A percentile compares a stretch with the other conserved stretches of the same genome.
These are phyloP conservation scores for Hygrophila difformis DNA, from an alignment of 257 asterid genomes.

Conservation along the genomic window DNA sequence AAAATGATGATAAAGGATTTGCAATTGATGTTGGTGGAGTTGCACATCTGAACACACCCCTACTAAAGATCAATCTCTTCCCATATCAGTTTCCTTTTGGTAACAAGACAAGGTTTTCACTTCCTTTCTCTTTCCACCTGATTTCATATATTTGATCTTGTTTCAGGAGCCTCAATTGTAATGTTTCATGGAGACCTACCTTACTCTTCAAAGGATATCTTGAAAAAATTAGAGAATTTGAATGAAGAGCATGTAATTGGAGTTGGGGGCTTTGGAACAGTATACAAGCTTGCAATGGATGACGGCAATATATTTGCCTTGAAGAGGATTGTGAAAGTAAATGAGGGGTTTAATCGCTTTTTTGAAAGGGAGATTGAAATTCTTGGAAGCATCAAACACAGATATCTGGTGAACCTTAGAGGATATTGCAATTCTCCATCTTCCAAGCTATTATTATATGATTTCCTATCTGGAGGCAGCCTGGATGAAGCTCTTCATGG, in stretches of 20 bases:
- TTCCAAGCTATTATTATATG: conserved; percentile 64
- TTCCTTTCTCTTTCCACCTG: neutral
- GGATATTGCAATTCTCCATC: conserved; percentile 88
- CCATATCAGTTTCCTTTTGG: no score
- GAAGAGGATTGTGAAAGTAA: conserved; percentile 62
- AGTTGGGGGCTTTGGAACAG: conserved; percentile 90
- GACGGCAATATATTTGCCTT: conserved; percentile 79
- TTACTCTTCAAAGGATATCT: conserved; percentile 67
- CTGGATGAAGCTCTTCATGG: conserved; percentile 84
- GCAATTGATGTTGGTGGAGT: conserved; percentile 86
- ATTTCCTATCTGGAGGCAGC: conserved; percentile 75
- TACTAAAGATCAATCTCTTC: conserved; percentile 11
- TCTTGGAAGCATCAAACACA: conserved; percentile 81
- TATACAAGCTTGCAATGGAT: conserved; percentile 87
- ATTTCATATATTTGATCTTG: conserved; percentile 2
- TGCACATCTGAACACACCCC: conserved; percentile 28
- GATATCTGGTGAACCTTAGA: conserved; percentile 69
- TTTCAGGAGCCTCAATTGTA: conserved; percentile 73
- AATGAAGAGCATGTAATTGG: conserved; percentile 86
- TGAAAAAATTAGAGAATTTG: conserved; percentile 66
- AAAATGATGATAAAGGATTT: conserved; percentile 60
- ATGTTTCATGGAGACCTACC: conserved; percentile 89
- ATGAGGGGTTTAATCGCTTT: conserved; percentile 70
- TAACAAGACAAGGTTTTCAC: neutral
- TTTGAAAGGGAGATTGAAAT: conserved; percentile 84